Base-by-base conservation (phyloP, 441 rosid species). In the Pelargonium citronellum region DNA sequence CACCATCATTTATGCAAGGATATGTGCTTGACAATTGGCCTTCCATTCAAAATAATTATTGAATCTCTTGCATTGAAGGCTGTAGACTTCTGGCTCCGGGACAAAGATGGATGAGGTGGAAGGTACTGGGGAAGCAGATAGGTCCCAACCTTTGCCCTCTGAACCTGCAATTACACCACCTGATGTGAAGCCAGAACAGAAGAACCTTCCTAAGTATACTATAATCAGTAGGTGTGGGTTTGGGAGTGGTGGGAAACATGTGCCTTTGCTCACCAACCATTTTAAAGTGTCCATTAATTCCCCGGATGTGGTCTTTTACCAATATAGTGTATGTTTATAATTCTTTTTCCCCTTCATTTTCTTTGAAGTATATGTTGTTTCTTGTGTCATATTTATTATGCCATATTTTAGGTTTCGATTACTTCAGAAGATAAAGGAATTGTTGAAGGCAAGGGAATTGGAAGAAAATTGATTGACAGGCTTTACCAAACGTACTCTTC, bases 291-390 rank as follows among this genome's bases (percentile, higher is more conserved):
- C 87, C 22, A 77, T 91, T 55, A 71, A 72, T 65, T 68, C 64
- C 64, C 81, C 82, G 43, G 87, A 90, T 83, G 86, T 82, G 24
- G 84, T 87, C 41, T 91, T 91, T 75, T 85, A 87, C 83, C 96
- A 91, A 67, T 95, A 95, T 74, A 82, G 68, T 75, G 99, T 95
- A 87, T 77, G 94, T 74, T 78, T 55, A 11, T 20, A 16, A 69
- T 67, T 51, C 71, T 22, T 16, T 60, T 10, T 43, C 57, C 67
- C 11, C 70, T 37, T 66, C 41, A 55, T 64, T 69, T 67, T 67
- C 75, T 53, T 46, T 37, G 46, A 19, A 66, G 58, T 67, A 68
- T 20, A 20, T 67, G 34, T 17, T 37, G 27, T 69, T 67, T 69
- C 70, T n/a, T 24, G 53, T 61, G 75, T 62, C 41, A 62, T 62